Base-by-base conservation (phyloP, 2,329 filamentous ascomycete genomes). In the Nemania bipapillata region DNA sequence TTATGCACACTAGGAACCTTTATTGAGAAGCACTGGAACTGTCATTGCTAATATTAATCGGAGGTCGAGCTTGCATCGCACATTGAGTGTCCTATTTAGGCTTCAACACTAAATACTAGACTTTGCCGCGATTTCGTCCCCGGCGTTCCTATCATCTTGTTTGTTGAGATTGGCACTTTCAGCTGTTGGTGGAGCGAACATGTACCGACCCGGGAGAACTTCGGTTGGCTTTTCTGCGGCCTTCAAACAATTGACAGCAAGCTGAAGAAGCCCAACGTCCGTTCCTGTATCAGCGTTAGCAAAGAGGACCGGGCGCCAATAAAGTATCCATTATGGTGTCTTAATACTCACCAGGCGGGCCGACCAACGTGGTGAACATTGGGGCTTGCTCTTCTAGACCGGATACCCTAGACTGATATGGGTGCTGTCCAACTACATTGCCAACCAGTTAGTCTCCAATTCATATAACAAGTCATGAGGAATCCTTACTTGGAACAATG, bases 381-480 rank as follows among this genome's bases (percentile, higher is more conserved):
- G 53, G 53, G 8, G 35, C 32, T 17, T 24, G 4, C 22, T 56
- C 53, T 56, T 56, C 53, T 4, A 32, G 53, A 26, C 53, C 53
- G 12, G 32, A 40, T 5, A n/a, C 12, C 22, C 53, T 17, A 26
- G 53, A 56, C 11, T 56, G 32, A 56, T 56, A 42, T 24, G 32
- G 3, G 26, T 56, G 40, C 26, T 40, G 8, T 15, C 53, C 53
- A 12, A 56, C 53, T 56, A 40, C 9, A 40, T 12, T 5, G 15
- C 2, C 6, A 20, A 56, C 42, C 32, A 40, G n/a, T 40, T 12
- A 22, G 3, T 42, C 26, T 0, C 20, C 22, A 20, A 4, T 42
- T 35, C 11, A 8, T 7, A 12, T 24, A 5, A 15, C 11, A 40
- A 35, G 20, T 32, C n/a, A n/a, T n/a, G n/a, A n/a, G n/a, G n/a